These are phyloP conservation scores for Tuber indicum DNA, from an alignment of 495 filamentous ascomycete species.

Conservation along the genomic window DNA sequence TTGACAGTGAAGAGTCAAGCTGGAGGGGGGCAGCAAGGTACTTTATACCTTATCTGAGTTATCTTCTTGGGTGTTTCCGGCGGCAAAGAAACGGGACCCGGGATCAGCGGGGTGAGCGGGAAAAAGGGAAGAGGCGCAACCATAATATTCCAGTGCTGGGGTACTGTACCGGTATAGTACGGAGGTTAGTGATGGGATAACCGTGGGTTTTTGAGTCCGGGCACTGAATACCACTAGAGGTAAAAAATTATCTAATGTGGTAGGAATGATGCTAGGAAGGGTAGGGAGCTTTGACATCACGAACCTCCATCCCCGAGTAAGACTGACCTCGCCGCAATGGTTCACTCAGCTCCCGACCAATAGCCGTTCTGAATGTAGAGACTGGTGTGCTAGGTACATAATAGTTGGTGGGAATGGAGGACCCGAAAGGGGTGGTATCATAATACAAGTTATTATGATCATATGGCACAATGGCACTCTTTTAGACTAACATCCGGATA, in stretches of 20 bases:
- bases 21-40: slow-evolving; percentile 10
- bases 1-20: not conserved
- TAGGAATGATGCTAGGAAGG: too few species aligned
- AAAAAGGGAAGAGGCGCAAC: slow-evolving; percentile 1
- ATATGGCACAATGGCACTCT: not conserved
- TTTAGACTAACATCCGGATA: slow-evolving; percentile 4
- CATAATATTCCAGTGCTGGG: not conserved
- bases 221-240: too few species aligned
- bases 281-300: too few species aligned
- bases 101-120: slow-evolving; percentile 7
- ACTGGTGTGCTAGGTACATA: slow-evolving; percentile 13
- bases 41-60: slow-evolving; percentile 27
- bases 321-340: too few species aligned
- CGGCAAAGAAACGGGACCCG: not conserved
- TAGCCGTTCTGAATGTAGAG: not conserved
- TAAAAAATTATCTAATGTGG: too few species aligned
- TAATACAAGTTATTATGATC: too few species aligned
- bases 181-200: too few species aligned
- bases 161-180: too few species aligned
- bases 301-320: too few species aligned
- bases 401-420: slow-evolving; percentile 1
- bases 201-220: too few species aligned
- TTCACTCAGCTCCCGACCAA: not conserved
- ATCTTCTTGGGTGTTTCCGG: slow-evolving; percentile 9
- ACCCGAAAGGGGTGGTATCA: slow-evolving; percentile 8